A percentile compares a stretch with the other conserved stretches of the same genome.
phyloP scores from a whole-genome alignment of 352 stramenopile species.

The Pythium dissimile region DNA sequence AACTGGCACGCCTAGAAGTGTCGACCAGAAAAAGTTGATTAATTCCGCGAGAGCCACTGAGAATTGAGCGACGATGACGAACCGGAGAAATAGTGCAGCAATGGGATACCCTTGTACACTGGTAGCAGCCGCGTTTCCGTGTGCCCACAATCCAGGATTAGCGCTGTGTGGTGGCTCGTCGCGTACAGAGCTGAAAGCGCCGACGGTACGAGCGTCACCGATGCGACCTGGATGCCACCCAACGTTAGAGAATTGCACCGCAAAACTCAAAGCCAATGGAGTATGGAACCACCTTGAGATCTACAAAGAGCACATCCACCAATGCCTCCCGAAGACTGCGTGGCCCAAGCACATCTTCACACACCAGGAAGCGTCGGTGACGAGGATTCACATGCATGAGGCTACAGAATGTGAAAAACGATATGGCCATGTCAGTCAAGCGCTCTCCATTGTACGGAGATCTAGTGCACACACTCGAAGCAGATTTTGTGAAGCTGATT shows the following conservation, averaged over 20 bases:
- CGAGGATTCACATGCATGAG: constrained; percentile 68
- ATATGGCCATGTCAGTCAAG: background rate
- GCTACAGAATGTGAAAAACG: constrained; percentile 17
- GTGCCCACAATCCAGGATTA: constrained; percentile 81
- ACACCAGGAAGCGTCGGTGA: constrained; percentile 71
- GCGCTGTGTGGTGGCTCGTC: constrained; percentile 67
- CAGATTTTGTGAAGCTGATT: constrained; percentile 55
- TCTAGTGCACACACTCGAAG: constrained; percentile 81
- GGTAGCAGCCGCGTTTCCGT: constrained; percentile 68
- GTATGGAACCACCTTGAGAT: constrained; percentile 41
- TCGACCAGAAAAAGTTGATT: background rate
- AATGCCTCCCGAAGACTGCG: constrained; percentile 61
- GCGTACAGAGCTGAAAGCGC: constrained; percentile 64
- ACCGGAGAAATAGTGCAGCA: constrained; percentile 71
- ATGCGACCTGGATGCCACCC: constrained; percentile 26
- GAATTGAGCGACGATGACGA: background rate
- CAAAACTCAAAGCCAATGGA: background rate
- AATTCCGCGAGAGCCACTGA: background rate
- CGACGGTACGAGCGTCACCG: constrained; percentile 65
- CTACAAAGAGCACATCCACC: constrained; percentile 53
- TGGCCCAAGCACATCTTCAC: constrained; percentile 71
- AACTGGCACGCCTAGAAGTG: constrained; percentile 34
- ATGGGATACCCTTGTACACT: constrained; percentile 79
- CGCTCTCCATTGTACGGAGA: background rate
- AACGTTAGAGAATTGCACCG: background rate